Evolutionary conservation across 139 green algal species (phyloP).

Genomic region (Pleodorina starrii): DNA sequence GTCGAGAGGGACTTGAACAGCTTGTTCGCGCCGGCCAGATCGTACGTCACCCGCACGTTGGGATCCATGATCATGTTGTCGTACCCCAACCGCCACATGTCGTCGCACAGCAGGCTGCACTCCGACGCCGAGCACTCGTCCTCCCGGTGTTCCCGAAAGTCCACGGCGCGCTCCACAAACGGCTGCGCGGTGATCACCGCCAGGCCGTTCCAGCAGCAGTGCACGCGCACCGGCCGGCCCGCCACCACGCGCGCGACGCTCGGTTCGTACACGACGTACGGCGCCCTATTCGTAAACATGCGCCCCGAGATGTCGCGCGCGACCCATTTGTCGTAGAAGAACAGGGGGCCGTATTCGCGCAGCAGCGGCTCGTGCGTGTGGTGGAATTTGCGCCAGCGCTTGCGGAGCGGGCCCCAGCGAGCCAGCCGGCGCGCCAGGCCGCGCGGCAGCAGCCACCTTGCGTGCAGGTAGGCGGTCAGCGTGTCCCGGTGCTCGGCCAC

Average conservation of each 20-base stretch:
- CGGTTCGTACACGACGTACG: slow-evolving; percentile 46
- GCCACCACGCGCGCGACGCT: slow-evolving; percentile 33
- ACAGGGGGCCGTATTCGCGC: slow-evolving; percentile 6
- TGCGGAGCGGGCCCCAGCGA: neutral
- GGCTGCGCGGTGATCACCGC: slow-evolving; percentile 65
- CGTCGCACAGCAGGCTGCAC: slow-evolving; percentile 75
- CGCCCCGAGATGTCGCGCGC: slow-evolving; percentile 61
- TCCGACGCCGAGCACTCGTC: slow-evolving; percentile 72
- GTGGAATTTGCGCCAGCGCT: neutral
- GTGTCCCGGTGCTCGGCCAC: neutral
- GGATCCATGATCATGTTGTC: slow-evolving; percentile 72
- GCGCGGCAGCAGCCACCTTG: neutral
- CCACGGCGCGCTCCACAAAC: slow-evolving; percentile 44
- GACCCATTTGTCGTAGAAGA: slow-evolving; percentile 72
- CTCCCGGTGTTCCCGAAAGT: slow-evolving; percentile 51
- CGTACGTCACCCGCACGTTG: slow-evolving; percentile 55
- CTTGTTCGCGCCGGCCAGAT: neutral
- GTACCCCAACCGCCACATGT: slow-evolving; percentile 65
- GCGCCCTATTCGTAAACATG: slow-evolving; percentile 51
- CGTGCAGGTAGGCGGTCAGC: neutral
- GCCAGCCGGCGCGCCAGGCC: neutral
- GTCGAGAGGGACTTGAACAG: neutral
- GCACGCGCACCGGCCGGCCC: slow-evolving; percentile 65
- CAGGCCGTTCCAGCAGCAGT: slow-evolving; percentile 83
- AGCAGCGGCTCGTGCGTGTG: neutral